phyloP scores from a whole-genome alignment of 2,329 filamentous ascomycete genomes.

The Alternaria dauci region DNA sequence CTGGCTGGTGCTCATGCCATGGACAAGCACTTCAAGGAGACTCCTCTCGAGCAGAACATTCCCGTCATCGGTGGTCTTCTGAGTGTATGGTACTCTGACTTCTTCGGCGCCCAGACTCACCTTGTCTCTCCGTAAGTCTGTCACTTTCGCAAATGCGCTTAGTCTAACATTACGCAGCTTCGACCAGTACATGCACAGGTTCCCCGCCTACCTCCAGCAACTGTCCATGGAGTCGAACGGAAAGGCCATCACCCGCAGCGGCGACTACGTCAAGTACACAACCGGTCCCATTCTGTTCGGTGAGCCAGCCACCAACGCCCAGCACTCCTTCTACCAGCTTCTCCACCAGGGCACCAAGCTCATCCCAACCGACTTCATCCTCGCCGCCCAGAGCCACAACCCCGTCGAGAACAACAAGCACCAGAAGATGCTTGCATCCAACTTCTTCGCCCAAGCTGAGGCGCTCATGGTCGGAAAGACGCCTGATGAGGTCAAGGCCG shows the following conservation, averaged over 20 bases:
- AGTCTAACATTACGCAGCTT: conserved; percentile 65
- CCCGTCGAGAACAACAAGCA: conserved; percentile 90
- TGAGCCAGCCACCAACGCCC: conserved; percentile 97
- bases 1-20: conserved; percentile 93
- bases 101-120: conserved; percentile 98
- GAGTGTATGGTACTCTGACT: conserved; percentile 99
- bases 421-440: conserved; percentile 94
- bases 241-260: conserved; percentile 90
- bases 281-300: conserved; percentile 96
- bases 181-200: conserved; percentile 98
- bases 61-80: conserved; percentile 89
- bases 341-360: conserved; percentile 99
- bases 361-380: conserved; percentile 97
- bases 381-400: conserved; percentile 97
- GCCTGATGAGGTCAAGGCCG: conserved; percentile 77
- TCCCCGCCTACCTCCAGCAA: conserved; percentile 98
- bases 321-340: conserved; percentile 99
- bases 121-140: conserved; percentile 87
- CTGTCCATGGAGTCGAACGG: conserved; percentile 99
- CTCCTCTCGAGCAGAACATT: conserved; percentile 93
- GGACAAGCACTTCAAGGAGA: conserved; percentile 96
- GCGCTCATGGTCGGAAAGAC: conserved; percentile 92
- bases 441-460: conserved; percentile 90
- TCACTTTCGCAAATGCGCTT: background rate
- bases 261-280: conserved; percentile 93